phyloP scores from a whole-genome alignment of 225 moss, liverwort and hornwort species.

The Pseudisothecium myosuroides region DNA sequence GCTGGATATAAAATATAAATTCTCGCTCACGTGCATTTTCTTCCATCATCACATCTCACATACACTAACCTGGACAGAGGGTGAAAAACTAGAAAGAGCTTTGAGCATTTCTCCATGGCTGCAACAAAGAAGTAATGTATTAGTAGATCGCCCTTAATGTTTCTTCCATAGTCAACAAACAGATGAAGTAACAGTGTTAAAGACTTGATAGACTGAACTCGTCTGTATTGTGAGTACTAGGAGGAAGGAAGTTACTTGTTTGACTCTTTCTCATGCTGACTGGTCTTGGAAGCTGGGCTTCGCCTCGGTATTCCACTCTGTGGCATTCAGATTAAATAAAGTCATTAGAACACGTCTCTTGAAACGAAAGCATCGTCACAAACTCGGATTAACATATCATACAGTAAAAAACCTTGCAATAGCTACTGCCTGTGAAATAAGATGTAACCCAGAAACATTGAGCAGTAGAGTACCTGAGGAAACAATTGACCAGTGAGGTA shows the following conservation, averaged over 20 bases:
- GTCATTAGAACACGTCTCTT: not conserved
- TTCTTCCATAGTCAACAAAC: not conserved
- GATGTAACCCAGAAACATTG: not conserved
- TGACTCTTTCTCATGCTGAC: conserved; percentile 35
- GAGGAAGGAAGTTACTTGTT: conserved; percentile 19
- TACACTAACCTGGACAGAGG: conserved; percentile 68
- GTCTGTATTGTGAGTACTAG: not conserved
- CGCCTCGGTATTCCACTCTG: conserved; percentile 31
- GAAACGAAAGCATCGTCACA: not conserved
- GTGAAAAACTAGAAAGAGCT: conserved; percentile 64
- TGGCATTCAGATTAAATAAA: not conserved
- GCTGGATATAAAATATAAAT: not conserved
- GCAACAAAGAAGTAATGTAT: not conserved
- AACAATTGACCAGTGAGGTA: conserved; percentile 81
- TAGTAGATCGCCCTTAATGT: not conserved
- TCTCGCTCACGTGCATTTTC: not conserved
- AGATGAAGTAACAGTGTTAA: not conserved
- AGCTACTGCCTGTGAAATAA: not conserved
- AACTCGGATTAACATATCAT: not conserved
- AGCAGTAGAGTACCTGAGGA: conserved; percentile 45
- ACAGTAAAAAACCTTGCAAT: not conserved
- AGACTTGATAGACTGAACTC: not conserved
- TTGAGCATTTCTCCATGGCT: conserved; percentile 61
- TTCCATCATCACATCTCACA: not conserved
- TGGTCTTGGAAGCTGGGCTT: conserved; percentile 32